These are phyloP conservation scores for Omphalea diandra DNA, from an alignment of 441 rosid species.

Conservation along the genomic window DNA sequence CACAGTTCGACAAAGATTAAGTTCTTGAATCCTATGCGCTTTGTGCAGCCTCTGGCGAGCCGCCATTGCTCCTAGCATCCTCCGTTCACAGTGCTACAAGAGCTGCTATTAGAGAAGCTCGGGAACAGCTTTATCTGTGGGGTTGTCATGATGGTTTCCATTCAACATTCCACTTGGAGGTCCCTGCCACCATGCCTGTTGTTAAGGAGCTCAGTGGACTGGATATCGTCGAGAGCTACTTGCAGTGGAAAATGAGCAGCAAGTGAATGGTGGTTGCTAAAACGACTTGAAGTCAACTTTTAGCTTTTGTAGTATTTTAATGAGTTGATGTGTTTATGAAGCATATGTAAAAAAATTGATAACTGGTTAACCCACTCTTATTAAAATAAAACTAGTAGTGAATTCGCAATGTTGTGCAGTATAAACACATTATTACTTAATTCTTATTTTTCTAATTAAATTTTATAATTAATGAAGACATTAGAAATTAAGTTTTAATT, in stretches of 20 bases:
- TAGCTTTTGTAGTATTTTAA: too few relatives aligned
- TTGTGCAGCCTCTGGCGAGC: constrained; percentile 91
- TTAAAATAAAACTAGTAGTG: too few relatives aligned
- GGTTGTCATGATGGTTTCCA: constrained; percentile 24
- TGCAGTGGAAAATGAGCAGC: constrained; percentile 49
- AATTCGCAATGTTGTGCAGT: too few relatives aligned
- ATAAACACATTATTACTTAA: too few relatives aligned
- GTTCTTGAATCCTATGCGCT: background rate
- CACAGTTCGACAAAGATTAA: background rate
- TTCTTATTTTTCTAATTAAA: too few relatives aligned
- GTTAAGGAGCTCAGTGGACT: constrained; percentile 84
- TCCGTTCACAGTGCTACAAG: constrained; percentile 84
- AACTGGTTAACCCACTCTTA: too few relatives aligned
- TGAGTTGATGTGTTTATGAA: too few relatives aligned
- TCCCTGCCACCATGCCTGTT: constrained; percentile 84
- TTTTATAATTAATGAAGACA: too few relatives aligned
- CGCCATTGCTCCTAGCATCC: constrained; percentile 76
- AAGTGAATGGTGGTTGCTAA: constrained; percentile 10
- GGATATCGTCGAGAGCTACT: constrained; percentile 63
- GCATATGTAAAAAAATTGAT: too few relatives aligned
- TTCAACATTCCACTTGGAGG: constrained; percentile 51
- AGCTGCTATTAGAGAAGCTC: constrained; percentile 72
- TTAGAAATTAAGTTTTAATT: too few relatives aligned
- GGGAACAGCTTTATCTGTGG: constrained; percentile 61
- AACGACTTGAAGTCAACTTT: too few relatives aligned